Evolutionary conservation across 257 asterid species (phyloP), one percentile per base, ranked within the genome.

Genomic region (Verbascum thapsus): DNA sequence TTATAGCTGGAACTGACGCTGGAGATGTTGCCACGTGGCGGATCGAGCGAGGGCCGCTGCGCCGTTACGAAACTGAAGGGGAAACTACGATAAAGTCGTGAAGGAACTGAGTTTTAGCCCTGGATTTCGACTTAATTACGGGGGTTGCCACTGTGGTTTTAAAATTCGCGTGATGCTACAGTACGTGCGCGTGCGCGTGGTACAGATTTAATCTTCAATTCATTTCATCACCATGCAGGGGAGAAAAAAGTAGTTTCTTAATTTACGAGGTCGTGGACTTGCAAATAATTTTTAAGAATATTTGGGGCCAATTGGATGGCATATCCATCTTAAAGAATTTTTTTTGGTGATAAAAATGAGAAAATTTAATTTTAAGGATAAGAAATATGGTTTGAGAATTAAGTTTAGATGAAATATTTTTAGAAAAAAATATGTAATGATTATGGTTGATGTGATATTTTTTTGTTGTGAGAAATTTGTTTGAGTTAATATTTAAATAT

Each of bases 21-120:
- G 51, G 41, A 61, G 66, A 76, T 82, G 18, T 0, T 55, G 80
- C 71, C 88, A 71, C 85, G 83, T 82, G 68, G 54, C 59, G 5
- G 1, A 8, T 20, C 66, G 69, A 63, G 64, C 68, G 38, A 53
- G 61, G 61, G 42, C 61, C 44, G 32, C 32, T 59, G 66, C 63
- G 61, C 17, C 70, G 63, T 59, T 41, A 23, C 61, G 63, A 48
- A 63, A 57, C 9, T 5, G 40, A 55, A 10, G 53, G 67, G 67
- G 30, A 49, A 54, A 10, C 49, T 8, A 35, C 10, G 53, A 49
- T 13, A 18, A 58, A 74, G 68, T 68, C 64, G 45, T 40, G 30
- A 9, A 34, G 49, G 38, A 7, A 44, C 11, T 53, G 41, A 19
- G 8, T 30, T 64, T 45, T 7, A n/a, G 54, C 3, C 54, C 20